These are phyloP conservation scores for Cochlearia excelsa DNA, from an alignment of 345 rosid genomes.

Conservation along the genomic window DNA sequence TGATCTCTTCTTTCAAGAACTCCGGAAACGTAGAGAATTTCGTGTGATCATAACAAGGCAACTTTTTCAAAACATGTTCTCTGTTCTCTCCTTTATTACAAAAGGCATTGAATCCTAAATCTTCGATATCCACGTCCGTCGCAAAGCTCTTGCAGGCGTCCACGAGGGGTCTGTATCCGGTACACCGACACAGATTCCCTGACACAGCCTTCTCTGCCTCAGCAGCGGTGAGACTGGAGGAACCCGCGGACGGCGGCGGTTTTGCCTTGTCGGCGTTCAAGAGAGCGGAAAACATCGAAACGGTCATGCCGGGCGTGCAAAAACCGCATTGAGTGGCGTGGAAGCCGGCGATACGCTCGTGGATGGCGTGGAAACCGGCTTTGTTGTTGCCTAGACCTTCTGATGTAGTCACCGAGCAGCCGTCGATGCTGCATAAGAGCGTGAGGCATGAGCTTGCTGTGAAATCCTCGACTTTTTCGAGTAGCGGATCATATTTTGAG, in stretches of 20 bases:
- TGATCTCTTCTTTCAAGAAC: conserved; percentile 54
- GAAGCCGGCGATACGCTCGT: conserved; percentile 71
- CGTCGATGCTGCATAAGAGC: conserved; percentile 71
- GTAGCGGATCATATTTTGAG: conserved; percentile 61
- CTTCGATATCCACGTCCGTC: conserved; percentile 76
- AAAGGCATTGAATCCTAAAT: conserved; percentile 73
- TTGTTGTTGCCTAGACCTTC: conserved; percentile 88
- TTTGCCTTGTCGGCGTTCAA: conserved; percentile 67
- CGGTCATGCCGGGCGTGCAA: conserved; percentile 94
- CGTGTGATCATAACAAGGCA: conserved; percentile 49
- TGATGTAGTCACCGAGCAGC: conserved; percentile 73
- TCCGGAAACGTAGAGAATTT: conserved; percentile 51
- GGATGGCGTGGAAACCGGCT: conserved; percentile 81
- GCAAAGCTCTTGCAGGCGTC: conserved; percentile 93
- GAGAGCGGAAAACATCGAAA: conserved; percentile 74
- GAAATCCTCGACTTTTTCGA: conserved; percentile 60
- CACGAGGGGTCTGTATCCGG: conserved; percentile 84
- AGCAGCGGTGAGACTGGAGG: conserved; percentile 64
- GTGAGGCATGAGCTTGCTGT: conserved; percentile 85
- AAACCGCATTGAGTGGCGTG: conserved; percentile 95
- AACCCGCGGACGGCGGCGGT: conserved; percentile 45
- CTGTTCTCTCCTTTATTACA: conserved; percentile 59
- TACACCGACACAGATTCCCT: conserved; percentile 93
- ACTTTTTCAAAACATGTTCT: conserved; percentile 33
- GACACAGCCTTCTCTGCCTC: conserved; percentile 81